Percentiles rank a stretch among this genome's conserved stretches.
Conservation (phyloP, 768 basidiomycete species). For the Podaxis sp. region DNA sequence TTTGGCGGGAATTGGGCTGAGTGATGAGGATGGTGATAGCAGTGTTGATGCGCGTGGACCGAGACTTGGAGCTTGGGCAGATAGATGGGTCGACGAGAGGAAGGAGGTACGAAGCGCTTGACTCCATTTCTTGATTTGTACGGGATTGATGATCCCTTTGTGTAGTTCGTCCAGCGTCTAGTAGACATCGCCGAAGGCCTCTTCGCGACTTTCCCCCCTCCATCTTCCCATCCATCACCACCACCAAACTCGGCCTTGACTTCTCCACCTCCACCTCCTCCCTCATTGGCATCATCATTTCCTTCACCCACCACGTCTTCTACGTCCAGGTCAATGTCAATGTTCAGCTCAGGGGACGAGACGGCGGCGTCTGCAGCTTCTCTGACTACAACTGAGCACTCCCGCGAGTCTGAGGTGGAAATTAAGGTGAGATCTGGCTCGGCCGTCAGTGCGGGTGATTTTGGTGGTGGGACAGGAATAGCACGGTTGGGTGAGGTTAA, state of each 20-base stretch:
- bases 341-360: not conserved
- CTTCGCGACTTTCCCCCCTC: not conserved
- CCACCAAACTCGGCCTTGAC: not conserved
- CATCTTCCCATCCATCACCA: not conserved
- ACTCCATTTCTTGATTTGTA: not conserved
- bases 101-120: not conserved
- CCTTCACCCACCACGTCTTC: not conserved
- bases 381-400: not conserved
- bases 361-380: not conserved
- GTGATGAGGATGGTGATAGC: not conserved
- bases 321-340: not conserved
- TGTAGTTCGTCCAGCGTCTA: not conserved
- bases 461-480: not conserved
- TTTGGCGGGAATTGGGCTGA: not conserved
- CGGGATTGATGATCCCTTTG: not conserved
- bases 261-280: not conserved
- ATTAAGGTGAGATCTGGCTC: not conserved
- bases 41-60: not conserved
- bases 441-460: not conserved
- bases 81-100: conserved; percentile 5
- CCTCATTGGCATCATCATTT: not conserved
- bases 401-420: not conserved
- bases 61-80: conserved; percentile 3
- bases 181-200: not conserved
- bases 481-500: not conserved